Percentiles rank a stretch among this genome's conserved stretches.
Evolutionary conservation across 1,284 basidiomycete species (phyloP).

Genomic region (Lignosus rhinocerotis): DNA sequence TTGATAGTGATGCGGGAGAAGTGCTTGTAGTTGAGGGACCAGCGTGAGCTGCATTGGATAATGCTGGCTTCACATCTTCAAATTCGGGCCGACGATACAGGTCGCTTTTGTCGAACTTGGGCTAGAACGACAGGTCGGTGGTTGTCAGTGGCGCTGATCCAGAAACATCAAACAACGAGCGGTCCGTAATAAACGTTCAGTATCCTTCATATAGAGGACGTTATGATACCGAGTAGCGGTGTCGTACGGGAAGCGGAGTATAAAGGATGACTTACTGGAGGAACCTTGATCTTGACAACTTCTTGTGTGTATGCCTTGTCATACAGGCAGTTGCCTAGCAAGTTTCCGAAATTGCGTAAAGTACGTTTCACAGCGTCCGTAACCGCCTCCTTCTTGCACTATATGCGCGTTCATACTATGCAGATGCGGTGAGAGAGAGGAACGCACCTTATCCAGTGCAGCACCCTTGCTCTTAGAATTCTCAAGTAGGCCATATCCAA

Average conservation of each 20-base stretch:
- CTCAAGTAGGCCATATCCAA: slow-evolving; percentile 88
- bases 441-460: slow-evolving; percentile 87
- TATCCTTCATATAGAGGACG: no score
- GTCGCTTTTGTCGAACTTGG: slow-evolving; percentile 74
- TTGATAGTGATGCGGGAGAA: slow-evolving; percentile 1
- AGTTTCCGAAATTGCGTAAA: slow-evolving; percentile 89
- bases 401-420: slow-evolving; percentile 4
- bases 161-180: no score
- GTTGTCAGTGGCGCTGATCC: no score
- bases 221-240: no score
- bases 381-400: slow-evolving; percentile 98
- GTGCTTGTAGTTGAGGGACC: background rate
- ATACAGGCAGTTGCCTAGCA: slow-evolving; percentile 95
- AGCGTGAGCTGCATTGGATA: background rate
- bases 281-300: slow-evolving; percentile 83
- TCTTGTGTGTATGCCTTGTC: slow-evolving; percentile 89
- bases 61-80: slow-evolving; percentile 43
- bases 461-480: slow-evolving; percentile 84
- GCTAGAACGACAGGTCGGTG: slow-evolving; percentile 33
- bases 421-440: background rate
- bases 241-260: background rate
- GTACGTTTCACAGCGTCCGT: slow-evolving; percentile 94
- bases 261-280: slow-evolving; percentile 55
- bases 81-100: slow-evolving; percentile 82
- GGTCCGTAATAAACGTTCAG: background rate